Evolutionary conservation across 75 land plant species (phyloP), one percentile per base, ranked within the genome.

Genomic region (Pinus albicaulis): DNA sequence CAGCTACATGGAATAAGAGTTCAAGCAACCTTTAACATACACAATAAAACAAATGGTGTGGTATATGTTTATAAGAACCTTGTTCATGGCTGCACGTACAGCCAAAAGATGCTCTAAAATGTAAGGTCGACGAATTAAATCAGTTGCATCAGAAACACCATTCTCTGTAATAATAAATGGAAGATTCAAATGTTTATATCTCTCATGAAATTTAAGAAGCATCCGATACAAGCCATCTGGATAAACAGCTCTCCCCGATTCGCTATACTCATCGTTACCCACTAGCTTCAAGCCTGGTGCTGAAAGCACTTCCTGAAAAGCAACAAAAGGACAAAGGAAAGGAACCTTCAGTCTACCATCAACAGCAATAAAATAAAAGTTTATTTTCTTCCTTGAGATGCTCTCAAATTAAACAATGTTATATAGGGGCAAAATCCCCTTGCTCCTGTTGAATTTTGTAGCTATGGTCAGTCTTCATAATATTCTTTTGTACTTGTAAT

Each of bases 191-290:
- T 91, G 85, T 71, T 91, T 89, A 84, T 98, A 98, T 77, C 99
- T 85, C 57, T 98, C 92, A 82, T 98, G 91, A 77, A 93, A 95
- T 71, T 93, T 88, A 68, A 91, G 81, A 73, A 98, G 83, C 81
- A 98, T 76, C 52, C 94, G 86, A 75, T 84, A 98, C 70, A 98
- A 76, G 57, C 99, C 99, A 93, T 95, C 99, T 55, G 99, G 99
- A 79, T 98, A 98, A 55, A 98, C 94, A 53, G 90, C 94, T 71
- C 98, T 89, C 14, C 98, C 99, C 63, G 99, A 98, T 87, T 98
- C 99, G 80, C 99, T 98, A 63, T 91, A 98, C 57, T 98, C 99
- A 74, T 93, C 96, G 72, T 83, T 83, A 56, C 89, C 87, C 56
- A 91, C 94, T 7, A 95, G 89, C 79, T 98, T 95, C 78, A 98